phyloP scores from a whole-genome alignment of 495 filamentous ascomycete genomes.

The Xylaria scruposa region DNA sequence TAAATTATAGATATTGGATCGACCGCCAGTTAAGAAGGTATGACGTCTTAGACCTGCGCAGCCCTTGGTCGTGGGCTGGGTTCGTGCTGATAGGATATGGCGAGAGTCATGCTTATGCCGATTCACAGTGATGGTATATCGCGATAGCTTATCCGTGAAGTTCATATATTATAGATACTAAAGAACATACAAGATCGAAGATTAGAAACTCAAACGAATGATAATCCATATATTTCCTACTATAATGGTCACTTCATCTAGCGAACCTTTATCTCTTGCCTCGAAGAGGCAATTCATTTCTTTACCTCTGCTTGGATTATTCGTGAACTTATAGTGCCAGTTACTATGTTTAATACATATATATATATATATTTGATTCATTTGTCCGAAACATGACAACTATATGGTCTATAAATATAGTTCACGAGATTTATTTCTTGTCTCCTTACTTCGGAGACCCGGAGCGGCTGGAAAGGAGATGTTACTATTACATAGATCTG shows the following conservation, averaged over 20 bases:
- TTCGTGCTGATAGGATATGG: slow-evolving; percentile 23
- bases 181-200: too few species aligned
- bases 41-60: slow-evolving; percentile 10
- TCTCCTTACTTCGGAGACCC: background rate
- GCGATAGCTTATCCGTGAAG: background rate
- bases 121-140: background rate
- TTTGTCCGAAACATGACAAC: background rate
- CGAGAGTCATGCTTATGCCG: slow-evolving; percentile 8
- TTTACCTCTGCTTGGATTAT: background rate
- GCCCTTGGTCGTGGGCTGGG: slow-evolving; percentile 20
- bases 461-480: background rate
- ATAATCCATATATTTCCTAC: too few species aligned
- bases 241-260: background rate
- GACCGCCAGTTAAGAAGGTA: slow-evolving; percentile 21
- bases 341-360: background rate
- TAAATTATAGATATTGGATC: slow-evolving; percentile 22
- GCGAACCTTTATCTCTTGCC: background rate
- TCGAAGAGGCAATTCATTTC: background rate
- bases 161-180: too few species aligned
- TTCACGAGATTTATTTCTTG: background rate
- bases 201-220: too few species aligned
- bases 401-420: background rate
- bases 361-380: background rate
- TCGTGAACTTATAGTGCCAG: too few species aligned
- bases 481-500: background rate